phyloP scores from a whole-genome alignment of 352 stramenopile genomes.

The Phytopythium montanum region DNA sequence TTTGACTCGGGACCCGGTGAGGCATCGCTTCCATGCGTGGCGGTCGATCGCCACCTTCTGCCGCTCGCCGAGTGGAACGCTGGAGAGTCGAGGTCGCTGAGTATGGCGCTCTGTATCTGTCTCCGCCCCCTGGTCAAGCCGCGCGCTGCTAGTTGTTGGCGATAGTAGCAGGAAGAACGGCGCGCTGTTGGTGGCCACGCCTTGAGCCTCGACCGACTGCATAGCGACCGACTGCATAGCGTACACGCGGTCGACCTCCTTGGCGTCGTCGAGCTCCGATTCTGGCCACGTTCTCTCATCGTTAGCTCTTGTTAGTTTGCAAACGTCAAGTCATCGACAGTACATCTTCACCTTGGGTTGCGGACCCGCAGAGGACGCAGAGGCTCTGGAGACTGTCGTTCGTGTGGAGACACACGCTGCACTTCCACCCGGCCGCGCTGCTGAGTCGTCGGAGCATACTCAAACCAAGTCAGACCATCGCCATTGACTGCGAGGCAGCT shows the following conservation, averaged over 20 bases:
- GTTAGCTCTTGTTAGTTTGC: background rate
- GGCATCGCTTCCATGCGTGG: slow-evolving; percentile 69
- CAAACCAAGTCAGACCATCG: too few species aligned
- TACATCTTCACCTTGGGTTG: slow-evolving; percentile 27
- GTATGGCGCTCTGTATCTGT: background rate
- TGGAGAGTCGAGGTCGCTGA: slow-evolving; percentile 5
- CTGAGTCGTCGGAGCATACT: too few species aligned
- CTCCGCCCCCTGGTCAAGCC: background rate
- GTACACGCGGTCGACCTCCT: background rate
- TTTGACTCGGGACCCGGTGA: slow-evolving; percentile 26
- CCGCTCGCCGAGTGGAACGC: slow-evolving; percentile 33
- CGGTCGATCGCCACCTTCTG: slow-evolving; percentile 54
- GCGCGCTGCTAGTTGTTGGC: background rate
- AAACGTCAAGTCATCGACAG: too few species aligned
- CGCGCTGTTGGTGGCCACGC: background rate
- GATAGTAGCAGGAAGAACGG: slow-evolving; percentile 1
- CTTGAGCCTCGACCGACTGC: background rate
- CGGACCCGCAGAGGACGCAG: slow-evolving; percentile 54
- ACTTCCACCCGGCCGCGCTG: slow-evolving; percentile 46
- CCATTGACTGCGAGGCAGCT: too few species aligned
- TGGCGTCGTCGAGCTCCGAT: background rate
- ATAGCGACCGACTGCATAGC: background rate
- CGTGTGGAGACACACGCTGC: slow-evolving; percentile 47
- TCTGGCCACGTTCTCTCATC: background rate
- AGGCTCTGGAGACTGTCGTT: slow-evolving; percentile 43